These are phyloP conservation scores for Umbelopsis sp. DNA, from an alignment of 192 early-diverging fungal genomes.

Conservation along the genomic window DNA sequence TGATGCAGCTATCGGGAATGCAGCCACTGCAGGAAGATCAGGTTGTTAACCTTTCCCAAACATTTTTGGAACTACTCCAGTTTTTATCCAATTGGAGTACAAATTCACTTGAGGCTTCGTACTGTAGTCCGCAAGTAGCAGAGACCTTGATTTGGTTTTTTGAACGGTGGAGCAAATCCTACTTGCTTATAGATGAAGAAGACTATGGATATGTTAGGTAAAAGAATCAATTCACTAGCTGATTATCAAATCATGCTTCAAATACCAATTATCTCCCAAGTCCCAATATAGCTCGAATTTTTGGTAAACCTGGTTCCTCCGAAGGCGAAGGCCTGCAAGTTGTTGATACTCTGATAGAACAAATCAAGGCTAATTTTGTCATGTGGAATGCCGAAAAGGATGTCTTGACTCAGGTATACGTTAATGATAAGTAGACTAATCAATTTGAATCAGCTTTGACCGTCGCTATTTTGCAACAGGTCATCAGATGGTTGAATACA, in stretches of 20 bases:
- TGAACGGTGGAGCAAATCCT: conserved; percentile 73
- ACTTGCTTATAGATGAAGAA: conserved; percentile 62
- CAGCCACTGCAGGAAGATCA: conserved; percentile 47
- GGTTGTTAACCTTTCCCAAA: conserved; percentile 51
- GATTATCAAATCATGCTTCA: neutral
- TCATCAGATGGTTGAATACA: conserved; percentile 46
- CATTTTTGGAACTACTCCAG: conserved; percentile 53
- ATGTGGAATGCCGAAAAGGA: conserved; percentile 75
- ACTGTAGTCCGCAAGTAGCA: conserved; percentile 70
- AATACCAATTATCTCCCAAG: conserved; percentile 29
- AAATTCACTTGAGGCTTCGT: conserved; percentile 51
- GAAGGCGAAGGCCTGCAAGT: conserved; percentile 59
- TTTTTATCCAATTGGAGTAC: conserved; percentile 56
- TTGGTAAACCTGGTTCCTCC: conserved; percentile 48
- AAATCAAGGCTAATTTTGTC: conserved; percentile 61
- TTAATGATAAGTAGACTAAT: neutral
- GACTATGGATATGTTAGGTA: conserved; percentile 64
- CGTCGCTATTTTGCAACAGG: neutral
- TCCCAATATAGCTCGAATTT: conserved; percentile 55
- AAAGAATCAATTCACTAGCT: neutral
- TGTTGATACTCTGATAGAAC: conserved; percentile 65
- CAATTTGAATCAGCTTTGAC: neutral
- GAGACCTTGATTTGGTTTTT: conserved; percentile 77
- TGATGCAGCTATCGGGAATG: conserved; percentile 60
- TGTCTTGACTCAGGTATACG: conserved; percentile 58